Base-by-base conservation (phyloP, 2,329 filamentous ascomycete genomes). In the Venturiaceae sp. region DNA sequence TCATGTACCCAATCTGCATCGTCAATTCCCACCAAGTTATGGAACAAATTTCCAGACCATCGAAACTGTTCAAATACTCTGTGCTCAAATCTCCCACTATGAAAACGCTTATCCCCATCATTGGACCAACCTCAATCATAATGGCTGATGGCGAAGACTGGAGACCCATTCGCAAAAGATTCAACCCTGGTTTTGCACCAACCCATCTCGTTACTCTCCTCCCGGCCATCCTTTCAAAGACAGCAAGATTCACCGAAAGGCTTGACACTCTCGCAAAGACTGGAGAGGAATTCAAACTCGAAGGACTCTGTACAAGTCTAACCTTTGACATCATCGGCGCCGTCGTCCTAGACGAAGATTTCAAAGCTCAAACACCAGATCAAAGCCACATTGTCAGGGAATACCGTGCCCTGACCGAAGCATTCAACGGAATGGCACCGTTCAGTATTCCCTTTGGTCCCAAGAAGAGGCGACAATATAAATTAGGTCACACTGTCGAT, bases 61-160 rank as follows among this genome's bases (percentile, higher is more conserved):
- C 68, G 1, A 69, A 70, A 53, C 41, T 60, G 28, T 64, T 66
- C 53, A 69, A 66, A 3, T 68, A 67, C 37, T 69, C 69, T 34
- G 63, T 67, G 2, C 64, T 63, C 9, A 72, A 72, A 53, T 70
- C 68, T 6, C 68, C 68, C 2, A 72, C 70, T 5, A 47, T 71
- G n/a, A 58, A 63, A 46, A 47, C 26, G 9, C 1, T 64, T 62
- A 21, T 59, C 56, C 5, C 57, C 57, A 3, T 61, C 69, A 59
- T 72, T n/a, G 70, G 70, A 2, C 57, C 58, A 30, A 60, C 59
- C 16, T 70, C 70, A 3, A 60, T 72, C 8, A 61, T 72, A 8
- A 62, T 50, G 37, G 61, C 28, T 1, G 26, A 61, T 33, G 62
- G 60, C 13, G 61, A 62, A 32, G 55, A 55, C 14, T 63, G 61